These are phyloP conservation scores for Paecilomyces fulvus DNA, from an alignment of 2,329 filamentous ascomycete genomes.

Conservation along the genomic window DNA sequence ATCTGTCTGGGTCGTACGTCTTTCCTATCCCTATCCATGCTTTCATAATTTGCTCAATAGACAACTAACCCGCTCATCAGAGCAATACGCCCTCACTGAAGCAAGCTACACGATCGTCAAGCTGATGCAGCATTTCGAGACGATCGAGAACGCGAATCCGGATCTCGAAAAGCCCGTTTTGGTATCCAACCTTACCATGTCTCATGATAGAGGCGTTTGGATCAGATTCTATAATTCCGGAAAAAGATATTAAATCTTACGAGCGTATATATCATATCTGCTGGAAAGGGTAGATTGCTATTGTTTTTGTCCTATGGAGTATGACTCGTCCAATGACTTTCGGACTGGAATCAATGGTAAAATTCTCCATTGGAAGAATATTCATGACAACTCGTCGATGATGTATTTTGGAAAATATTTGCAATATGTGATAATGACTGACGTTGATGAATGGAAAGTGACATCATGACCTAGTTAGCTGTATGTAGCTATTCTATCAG, in stretches of 20 bases:
- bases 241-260: not conserved
- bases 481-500: no score
- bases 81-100: slow-evolving; percentile 36
- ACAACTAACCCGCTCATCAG: slow-evolving; percentile 8
- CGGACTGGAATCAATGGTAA: no score
- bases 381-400: no score
- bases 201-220: not conserved
- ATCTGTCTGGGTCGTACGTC: slow-evolving; percentile 33
- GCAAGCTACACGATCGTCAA: slow-evolving; percentile 32
- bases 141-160: slow-evolving; percentile 18
- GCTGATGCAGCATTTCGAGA: slow-evolving; percentile 30
- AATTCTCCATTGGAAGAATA: no score
- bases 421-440: no score
- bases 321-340: not conserved
- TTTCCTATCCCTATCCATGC: not conserved
- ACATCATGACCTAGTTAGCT: no score
- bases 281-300: not conserved
- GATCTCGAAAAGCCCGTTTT: not conserved
- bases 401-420: no score
- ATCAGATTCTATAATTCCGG: not conserved
- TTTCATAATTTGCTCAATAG: no score
- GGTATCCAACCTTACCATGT: not conserved
- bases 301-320: not conserved
- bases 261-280: not conserved
- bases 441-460: no score